Percentiles rank a stretch among this genome's conserved stretches.
Evolutionary conservation across 2,329 filamentous ascomycete species (phyloP).

Genomic region (Aspergillus texensis): DNA sequence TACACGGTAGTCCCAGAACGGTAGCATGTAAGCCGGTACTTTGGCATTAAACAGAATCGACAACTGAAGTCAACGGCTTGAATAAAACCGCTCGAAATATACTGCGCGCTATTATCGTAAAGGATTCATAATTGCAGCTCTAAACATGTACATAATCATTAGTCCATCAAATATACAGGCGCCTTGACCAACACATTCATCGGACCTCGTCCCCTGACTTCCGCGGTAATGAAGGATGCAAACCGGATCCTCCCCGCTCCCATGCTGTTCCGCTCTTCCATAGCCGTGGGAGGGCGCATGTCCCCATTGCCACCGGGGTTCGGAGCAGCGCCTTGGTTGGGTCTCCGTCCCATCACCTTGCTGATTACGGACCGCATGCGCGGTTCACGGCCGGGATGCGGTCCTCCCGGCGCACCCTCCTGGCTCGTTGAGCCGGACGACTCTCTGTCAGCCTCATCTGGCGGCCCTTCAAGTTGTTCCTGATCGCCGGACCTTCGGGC

Average conservation of each 20-base stretch:
- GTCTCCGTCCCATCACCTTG: conserved; percentile 37
- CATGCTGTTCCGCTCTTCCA: conserved; percentile 13
- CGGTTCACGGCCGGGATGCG: conserved; percentile 22
- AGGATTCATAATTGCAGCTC: not conserved
- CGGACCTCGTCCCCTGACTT: conserved; percentile 67
- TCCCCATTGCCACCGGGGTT: conserved; percentile 27
- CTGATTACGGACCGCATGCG: conserved; percentile 47
- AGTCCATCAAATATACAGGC: conserved; percentile 60
- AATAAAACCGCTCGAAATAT: not conserved
- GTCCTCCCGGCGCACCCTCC: not conserved
- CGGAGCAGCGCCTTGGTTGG: conserved; percentile 14
- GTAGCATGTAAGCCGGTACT: not conserved
- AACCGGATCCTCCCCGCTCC: conserved; percentile 64
- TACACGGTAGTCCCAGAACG: not conserved
- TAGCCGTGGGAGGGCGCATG: conserved; percentile 14
- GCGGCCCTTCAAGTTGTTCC: conserved; percentile 13
- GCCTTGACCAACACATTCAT: conserved; percentile 73
- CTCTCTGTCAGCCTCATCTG: conserved; percentile 25
- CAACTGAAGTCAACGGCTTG: not conserved
- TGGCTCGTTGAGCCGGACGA: conserved; percentile 18
- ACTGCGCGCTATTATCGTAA: not conserved
- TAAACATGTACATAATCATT: conserved; percentile 4
- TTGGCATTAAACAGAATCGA: not conserved
- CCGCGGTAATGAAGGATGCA: conserved; percentile 72
- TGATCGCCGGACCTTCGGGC: conserved; percentile 22